Evolutionary conservation across 257 asterid species (phyloP).

Genomic region (Jasminum sambac): DNA sequence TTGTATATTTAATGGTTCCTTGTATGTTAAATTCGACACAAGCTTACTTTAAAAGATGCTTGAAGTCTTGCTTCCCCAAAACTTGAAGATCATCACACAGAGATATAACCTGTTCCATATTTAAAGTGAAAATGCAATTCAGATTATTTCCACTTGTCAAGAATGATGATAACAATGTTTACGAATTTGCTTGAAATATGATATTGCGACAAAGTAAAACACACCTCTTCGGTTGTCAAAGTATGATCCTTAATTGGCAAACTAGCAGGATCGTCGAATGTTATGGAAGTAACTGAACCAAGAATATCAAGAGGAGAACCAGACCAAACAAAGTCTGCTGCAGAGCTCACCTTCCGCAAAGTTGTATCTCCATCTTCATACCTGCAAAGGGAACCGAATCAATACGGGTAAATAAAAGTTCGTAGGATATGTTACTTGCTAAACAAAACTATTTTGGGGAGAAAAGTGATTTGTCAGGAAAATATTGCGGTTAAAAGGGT

Average conservation of each 20-base stretch:
- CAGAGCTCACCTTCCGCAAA: conserved; percentile 68
- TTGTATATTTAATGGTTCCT: neutral
- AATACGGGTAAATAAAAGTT: neutral
- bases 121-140: conserved; percentile 17
- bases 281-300: conserved; percentile 75
- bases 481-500: too few species aligned
- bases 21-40: neutral
- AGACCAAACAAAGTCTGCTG: conserved; percentile 76
- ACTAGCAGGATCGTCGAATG: conserved; percentile 62
- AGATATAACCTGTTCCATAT: conserved; percentile 60
- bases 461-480: too few species aligned
- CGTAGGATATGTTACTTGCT: too few species aligned
- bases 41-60: conserved; percentile 77
- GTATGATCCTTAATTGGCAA: conserved; percentile 65
- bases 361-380: conserved; percentile 90
- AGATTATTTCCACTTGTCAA: neutral
- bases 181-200: neutral
- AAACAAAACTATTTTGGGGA: too few species aligned
- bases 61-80: conserved; percentile 89
- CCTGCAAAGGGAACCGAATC: conserved; percentile 33
- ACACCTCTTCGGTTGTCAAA: conserved; percentile 84
- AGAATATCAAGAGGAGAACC: conserved; percentile 71
- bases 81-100: conserved; percentile 86
- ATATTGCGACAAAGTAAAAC: neutral
- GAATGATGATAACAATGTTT: neutral